Conservation (phyloP, 1,284 basidiomycete species). For the Hemileia vastatrix region DNA sequence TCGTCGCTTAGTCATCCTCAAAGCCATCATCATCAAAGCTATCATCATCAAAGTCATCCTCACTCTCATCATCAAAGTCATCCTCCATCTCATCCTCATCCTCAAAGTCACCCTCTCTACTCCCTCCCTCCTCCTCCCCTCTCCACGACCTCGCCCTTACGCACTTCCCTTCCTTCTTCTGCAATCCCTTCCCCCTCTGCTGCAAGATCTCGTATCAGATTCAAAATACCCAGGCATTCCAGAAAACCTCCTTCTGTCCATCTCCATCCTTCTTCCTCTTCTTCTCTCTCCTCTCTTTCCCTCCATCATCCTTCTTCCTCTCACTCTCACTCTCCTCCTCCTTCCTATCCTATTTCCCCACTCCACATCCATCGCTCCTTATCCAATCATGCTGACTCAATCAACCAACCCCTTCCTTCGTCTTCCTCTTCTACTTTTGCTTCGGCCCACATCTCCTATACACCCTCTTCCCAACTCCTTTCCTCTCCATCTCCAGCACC, state of each 20-base stretch:
- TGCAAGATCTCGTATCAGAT: neutral
- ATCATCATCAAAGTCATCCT: neutral
- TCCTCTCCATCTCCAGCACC: neutral
- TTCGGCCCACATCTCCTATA: no score
- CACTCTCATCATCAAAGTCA: neutral
- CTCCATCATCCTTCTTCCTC: neutral
- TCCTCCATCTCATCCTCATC: neutral
- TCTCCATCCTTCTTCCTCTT: neutral
- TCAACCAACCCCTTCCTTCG: no score
- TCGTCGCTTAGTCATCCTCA: neutral
- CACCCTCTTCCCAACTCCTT: neutral
- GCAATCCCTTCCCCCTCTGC: neutral
- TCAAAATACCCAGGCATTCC: neutral
- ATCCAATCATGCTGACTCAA: no score
- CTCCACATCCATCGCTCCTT: no score
- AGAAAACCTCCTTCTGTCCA: neutral
- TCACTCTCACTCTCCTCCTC: neutral
- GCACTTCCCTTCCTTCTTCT: neutral
- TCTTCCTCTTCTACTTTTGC: no score
- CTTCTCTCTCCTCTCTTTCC: neutral
- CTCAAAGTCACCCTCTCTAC: neutral
- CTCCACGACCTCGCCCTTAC: neutral
- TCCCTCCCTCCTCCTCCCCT: neutral
- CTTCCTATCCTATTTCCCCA: neutral
- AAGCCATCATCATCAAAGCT: neutral